Evolutionary conservation across 2,329 filamentous ascomycete species (phyloP).

Genomic region (Cytospora chrysosperma): DNA sequence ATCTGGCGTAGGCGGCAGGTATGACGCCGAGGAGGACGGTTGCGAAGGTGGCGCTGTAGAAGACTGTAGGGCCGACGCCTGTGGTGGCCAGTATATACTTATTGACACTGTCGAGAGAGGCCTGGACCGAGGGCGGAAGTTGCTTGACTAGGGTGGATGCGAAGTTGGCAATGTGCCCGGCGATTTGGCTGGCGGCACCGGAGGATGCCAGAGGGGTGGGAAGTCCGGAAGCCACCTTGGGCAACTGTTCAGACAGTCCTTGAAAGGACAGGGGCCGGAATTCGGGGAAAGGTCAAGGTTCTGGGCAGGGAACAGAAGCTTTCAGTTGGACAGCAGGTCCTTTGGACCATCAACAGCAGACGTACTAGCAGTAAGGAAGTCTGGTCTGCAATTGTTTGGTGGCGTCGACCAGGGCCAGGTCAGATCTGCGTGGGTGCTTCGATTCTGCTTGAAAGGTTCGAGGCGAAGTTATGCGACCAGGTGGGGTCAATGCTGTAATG

Average conservation of each 20-base stretch:
- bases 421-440: constrained; percentile 4
- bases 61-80: constrained; percentile 48
- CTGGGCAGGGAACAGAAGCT: not conserved
- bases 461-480: constrained; percentile 20
- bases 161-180: constrained; percentile 52
- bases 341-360: not conserved
- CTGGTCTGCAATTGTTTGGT: constrained; percentile 4
- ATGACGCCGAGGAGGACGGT: constrained; percentile 49
- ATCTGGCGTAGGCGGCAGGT: constrained; percentile 34
- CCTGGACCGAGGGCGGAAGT: constrained; percentile 46
- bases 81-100: constrained; percentile 51
- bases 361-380: not conserved
- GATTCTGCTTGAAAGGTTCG: constrained; percentile 4
- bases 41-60: constrained; percentile 52
- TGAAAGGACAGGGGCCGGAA: constrained; percentile 37
- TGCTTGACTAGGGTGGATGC: constrained; percentile 42
- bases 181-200: constrained; percentile 48
- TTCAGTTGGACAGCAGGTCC: not conserved
- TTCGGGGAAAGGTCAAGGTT: constrained; percentile 5
- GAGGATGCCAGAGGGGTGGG: constrained; percentile 55
- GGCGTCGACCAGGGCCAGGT: constrained; percentile 1
- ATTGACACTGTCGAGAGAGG: constrained; percentile 55
- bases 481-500: constrained; percentile 23
- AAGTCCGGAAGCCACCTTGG: constrained; percentile 63
- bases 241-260: constrained; percentile 39